phyloP scores from a whole-genome alignment of 2,329 filamentous ascomycete species.

The Camptophora hylomeconis region DNA sequence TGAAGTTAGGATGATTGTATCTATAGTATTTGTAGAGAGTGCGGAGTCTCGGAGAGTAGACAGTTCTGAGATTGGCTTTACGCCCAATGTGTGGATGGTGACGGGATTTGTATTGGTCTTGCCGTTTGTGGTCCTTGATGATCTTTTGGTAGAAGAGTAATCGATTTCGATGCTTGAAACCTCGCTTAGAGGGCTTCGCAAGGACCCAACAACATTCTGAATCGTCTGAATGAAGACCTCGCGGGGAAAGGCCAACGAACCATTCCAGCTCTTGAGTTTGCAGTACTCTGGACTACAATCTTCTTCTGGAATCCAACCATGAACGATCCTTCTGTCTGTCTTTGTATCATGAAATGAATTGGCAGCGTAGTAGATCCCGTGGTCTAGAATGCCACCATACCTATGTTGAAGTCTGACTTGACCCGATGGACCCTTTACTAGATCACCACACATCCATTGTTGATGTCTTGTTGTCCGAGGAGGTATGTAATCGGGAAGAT shows the following conservation, averaged over 20 bases:
- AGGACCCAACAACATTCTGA: constrained; percentile 24
- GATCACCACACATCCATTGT: constrained; percentile 32
- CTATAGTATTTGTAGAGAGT: too few relatives aligned
- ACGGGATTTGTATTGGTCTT: too few relatives aligned
- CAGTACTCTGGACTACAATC: constrained; percentile 29
- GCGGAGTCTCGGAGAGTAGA: too few relatives aligned
- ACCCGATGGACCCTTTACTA: constrained; percentile 1
- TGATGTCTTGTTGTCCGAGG: constrained; percentile 22
- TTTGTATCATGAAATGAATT: constrained; percentile 36
- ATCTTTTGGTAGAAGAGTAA: constrained; percentile 20
- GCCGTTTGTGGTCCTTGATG: constrained; percentile 11
- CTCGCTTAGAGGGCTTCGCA: constrained; percentile 22
- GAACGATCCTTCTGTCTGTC: constrained; percentile 28
- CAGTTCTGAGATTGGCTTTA: constrained; percentile 2
- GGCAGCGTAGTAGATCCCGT: constrained; percentile 36
- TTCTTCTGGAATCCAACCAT: constrained; percentile 40
- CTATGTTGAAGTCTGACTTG: constrained; percentile 23
- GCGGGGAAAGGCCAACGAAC: constrained; percentile 33
- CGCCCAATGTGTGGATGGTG: constrained; percentile 1
- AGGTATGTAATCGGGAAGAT: constrained; percentile 7
- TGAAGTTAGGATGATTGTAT: constrained; percentile 1
- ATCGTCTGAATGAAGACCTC: constrained; percentile 28
- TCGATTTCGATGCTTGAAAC: constrained; percentile 26
- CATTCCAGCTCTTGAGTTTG: constrained; percentile 37
- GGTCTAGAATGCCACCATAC: constrained; percentile 35